Evolutionary conservation across 2,329 filamentous ascomycete genomes (phyloP).

Genomic region (Botrytis squamosa): DNA sequence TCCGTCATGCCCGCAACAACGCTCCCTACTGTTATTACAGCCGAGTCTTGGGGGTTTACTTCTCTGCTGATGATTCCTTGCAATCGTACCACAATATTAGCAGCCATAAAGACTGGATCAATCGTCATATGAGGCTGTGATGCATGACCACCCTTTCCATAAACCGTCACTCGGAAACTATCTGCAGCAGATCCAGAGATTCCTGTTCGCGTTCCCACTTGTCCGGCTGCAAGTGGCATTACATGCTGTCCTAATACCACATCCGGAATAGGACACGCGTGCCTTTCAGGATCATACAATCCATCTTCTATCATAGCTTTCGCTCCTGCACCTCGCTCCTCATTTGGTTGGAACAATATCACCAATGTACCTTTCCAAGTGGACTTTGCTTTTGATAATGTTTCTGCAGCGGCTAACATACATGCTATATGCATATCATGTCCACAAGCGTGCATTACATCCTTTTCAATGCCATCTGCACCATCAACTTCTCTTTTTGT

Average conservation of each 20-base stretch:
- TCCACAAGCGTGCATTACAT: slow-evolving; percentile 68
- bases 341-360: slow-evolving; percentile 64
- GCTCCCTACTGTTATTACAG: slow-evolving; percentile 47
- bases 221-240: slow-evolving; percentile 42
- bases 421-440: slow-evolving; percentile 64
- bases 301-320: slow-evolving; percentile 62
- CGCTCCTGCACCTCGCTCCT: slow-evolving; percentile 59
- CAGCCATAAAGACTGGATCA: slow-evolving; percentile 49
- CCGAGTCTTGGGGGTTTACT: slow-evolving; percentile 42
- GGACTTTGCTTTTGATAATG: slow-evolving; percentile 45
- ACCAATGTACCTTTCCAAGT: slow-evolving; percentile 64
- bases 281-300: slow-evolving; percentile 45
- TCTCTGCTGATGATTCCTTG: slow-evolving; percentile 45
- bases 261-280: slow-evolving; percentile 53
- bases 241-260: slow-evolving; percentile 56
- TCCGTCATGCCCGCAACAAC: slow-evolving; percentile 45
- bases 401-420: slow-evolving; percentile 54
- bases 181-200: slow-evolving; percentile 41
- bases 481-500: slow-evolving; percentile 38
- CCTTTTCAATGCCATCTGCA: slow-evolving; percentile 49
- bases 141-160: slow-evolving; percentile 48
- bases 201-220: slow-evolving; percentile 40
- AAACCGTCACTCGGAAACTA: slow-evolving; percentile 41
- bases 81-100: slow-evolving; percentile 43
- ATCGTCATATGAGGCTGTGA: slow-evolving; percentile 44